Conservation (phyloP, 306 rosid genomes). For the Quercus berberidifolia region DNA sequence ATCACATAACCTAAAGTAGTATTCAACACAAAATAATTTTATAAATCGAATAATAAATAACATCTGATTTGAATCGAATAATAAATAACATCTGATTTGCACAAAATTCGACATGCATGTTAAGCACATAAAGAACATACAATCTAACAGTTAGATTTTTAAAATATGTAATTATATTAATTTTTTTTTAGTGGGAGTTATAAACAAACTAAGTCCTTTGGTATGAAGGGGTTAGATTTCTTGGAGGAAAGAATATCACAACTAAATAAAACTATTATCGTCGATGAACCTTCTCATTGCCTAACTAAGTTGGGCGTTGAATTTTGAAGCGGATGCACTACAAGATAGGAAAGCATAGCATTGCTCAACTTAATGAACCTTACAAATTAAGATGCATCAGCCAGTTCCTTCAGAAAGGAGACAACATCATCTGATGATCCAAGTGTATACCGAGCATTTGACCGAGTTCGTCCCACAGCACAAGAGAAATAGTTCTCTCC, state of each 20-base stretch:
- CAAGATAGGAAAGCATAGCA: not conserved
- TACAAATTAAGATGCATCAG: slow-evolving; percentile 24
- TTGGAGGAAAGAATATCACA: slow-evolving; percentile 1
- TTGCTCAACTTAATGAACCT: not conserved
- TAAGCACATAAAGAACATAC: no score
- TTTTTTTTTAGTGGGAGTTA: no score
- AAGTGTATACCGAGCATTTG: slow-evolving; percentile 73
- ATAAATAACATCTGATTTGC: no score
- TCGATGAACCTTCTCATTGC: not conserved
- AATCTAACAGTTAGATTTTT: no score
- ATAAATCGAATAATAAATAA: no score
- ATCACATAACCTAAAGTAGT: no score
- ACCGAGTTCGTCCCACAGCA: slow-evolving; percentile 71
- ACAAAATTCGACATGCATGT: no score
- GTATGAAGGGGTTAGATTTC: not conserved
- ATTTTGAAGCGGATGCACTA: not conserved
- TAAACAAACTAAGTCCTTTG: not conserved
- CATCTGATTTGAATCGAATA: no score
- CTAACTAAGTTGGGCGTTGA: not conserved
- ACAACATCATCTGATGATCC: slow-evolving; percentile 72
- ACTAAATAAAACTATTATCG: not conserved
- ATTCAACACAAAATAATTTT: no score
- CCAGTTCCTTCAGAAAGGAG: slow-evolving; percentile 58
- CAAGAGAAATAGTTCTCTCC: slow-evolving; percentile 94
- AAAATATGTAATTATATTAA: no score